Evolutionary conservation across 495 filamentous ascomycete genomes (phyloP), one percentile per base, ranked within the genome.

Genomic region (Immersiella caudata): DNA sequence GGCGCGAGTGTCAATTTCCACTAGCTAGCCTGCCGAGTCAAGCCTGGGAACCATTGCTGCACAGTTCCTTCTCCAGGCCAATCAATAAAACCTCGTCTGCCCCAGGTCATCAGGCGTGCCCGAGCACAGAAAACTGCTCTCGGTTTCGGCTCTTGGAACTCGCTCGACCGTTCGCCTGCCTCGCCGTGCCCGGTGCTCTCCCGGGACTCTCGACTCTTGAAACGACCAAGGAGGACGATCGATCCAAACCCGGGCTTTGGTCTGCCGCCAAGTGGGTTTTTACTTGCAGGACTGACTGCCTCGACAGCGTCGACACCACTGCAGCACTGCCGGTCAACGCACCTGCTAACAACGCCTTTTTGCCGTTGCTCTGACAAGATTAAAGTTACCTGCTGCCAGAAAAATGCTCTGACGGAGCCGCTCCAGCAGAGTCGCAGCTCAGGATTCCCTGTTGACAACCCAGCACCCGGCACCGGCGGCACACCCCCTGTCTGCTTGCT

Each of bases 1-100:
- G 60, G 58, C 67, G 60, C 64, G 63, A 65, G 60, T 62, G 40
- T 67, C 65, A 68, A 70, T 74, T 68, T 74, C 72, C 72, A 74
- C 72, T 64, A 56, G n/a, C 59, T 36, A 55, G 57, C 54, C 52
- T 55, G 21, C 67, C 67, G 70, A 71, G 69, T 71, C 63, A 71
- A 63, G 70, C 63, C 51, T 18, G n/a, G 16, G 20, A 54, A 52
- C 9, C 24, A 29, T 54, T 11, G 25, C 61, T 26, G 57, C 25
- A 12, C 57, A 18, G 11, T 33, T 11, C 21, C 40, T 14, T 18
- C 11, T 14, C 29, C 21, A 40, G 20, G 49, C 58, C 6, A 62
- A n/a, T 68, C 27, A 25, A 62, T 65, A 55, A 58, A 66, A 62
- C 25, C 49, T 24, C 18, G 25, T n/a, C 64, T 59, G 60, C 35